Evolutionary conservation across 2,329 filamentous ascomycete genomes (phyloP).

Genomic region (Claviceps lovelessii): DNA sequence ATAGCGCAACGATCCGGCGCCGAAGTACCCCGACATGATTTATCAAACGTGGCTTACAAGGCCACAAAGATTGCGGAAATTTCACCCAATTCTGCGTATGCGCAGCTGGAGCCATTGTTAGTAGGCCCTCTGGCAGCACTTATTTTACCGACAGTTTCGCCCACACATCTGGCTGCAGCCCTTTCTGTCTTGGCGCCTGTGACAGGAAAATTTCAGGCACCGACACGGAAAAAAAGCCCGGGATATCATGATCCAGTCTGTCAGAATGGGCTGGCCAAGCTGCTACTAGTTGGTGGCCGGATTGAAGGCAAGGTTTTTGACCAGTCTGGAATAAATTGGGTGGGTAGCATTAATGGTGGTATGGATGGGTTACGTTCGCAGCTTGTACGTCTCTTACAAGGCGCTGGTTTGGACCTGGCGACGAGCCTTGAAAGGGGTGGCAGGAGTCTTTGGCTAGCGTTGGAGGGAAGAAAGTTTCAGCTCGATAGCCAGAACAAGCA

Average conservation of each 20-base stretch:
- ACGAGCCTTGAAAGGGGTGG: slow-evolving; percentile 64
- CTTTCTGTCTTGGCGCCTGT: slow-evolving; percentile 64
- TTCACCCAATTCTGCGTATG: slow-evolving; percentile 29
- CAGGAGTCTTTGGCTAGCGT: slow-evolving; percentile 71
- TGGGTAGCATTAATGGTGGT: slow-evolving; percentile 65
- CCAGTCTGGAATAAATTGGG: slow-evolving; percentile 48
- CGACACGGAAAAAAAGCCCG: slow-evolving; percentile 59
- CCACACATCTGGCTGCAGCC: slow-evolving; percentile 68
- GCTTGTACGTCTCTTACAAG: slow-evolving; percentile 68
- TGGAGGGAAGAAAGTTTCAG: slow-evolving; percentile 69
- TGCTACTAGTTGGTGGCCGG: slow-evolving; percentile 73
- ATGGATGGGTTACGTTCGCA: slow-evolving; percentile 68
- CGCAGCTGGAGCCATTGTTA: slow-evolving; percentile 58
- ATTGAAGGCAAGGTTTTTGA: slow-evolving; percentile 81
- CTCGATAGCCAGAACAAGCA: slow-evolving; percentile 45
- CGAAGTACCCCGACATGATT: slow-evolving; percentile 31
- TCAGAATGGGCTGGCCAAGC: slow-evolving; percentile 71
- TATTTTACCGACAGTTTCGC: slow-evolving; percentile 69
- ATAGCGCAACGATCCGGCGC: slow-evolving; percentile 16
- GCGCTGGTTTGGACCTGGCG: slow-evolving; percentile 63
- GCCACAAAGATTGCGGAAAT: slow-evolving; percentile 26
- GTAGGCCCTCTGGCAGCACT: slow-evolving; percentile 69
- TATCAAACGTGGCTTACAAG: slow-evolving; percentile 39
- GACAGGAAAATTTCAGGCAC: slow-evolving; percentile 60
- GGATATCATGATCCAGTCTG: slow-evolving; percentile 68